Base-by-base conservation (phyloP, 202 grass and related monocot genomes). In the Brachypodium distachyon region DNA sequence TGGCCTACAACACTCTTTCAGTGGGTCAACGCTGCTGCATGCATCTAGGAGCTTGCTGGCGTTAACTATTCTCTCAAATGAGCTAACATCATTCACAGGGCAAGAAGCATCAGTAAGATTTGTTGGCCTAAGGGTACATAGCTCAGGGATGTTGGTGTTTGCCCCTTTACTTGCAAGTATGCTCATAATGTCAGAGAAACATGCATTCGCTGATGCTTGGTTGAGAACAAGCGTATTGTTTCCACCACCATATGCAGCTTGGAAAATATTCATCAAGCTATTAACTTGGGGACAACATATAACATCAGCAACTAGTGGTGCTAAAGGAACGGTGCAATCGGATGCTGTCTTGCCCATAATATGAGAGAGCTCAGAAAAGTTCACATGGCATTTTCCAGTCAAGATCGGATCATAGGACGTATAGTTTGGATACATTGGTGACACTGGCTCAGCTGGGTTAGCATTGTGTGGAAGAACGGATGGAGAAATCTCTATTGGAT, bases 201-300 rank as follows among this genome's bases (percentile, higher is more conserved):
- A 97, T 50, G 79, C 91, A 69, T 90, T 94, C 64, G 91, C 86
- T 69, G 86, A 66, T 46, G 84, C 79, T 76, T 94, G 87, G 59
- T 92, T 89, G 40, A 97, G 73, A 90, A 92, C 89, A 40, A 97
- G 84, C 1, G 76, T 84, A 81, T 77, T 71, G 26, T 76, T 82
- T 77, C 81, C 86, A 77, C 76, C 84, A 60, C 72, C 83, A 73
- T 93, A 92, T 44, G 72, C 67, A 80, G 90, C 89, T 87, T 94
- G 94, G 80, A 94, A 97, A 70, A 97, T 88, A 64, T 97, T 88
- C 89, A 97, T 83, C 77, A 97, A 87, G 52, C 91, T 94, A 88
- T 74, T 92, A 72, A 97, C 91, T 88, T 97, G 95, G 73, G 95
- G 95, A 69, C 95, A 97, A 82, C 95, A 97, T 78, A 97, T 97